These are phyloP conservation scores for Nitzschia sp. DNA, from an alignment of 108 stramenopile genomes.

Conservation along the genomic window DNA sequence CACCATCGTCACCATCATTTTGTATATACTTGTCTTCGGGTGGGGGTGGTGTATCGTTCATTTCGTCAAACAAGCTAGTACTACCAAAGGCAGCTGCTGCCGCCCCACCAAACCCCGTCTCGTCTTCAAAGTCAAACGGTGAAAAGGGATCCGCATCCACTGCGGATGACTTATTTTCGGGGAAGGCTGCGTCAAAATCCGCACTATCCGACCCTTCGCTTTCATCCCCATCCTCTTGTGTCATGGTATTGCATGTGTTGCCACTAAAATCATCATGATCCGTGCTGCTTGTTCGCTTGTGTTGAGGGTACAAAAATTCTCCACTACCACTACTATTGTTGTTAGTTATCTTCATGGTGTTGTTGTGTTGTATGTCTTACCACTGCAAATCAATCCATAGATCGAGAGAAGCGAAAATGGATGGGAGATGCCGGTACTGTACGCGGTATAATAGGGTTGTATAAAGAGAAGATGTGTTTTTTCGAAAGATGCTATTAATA, in stretches of 20 bases:
- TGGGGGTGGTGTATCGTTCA: neutral
- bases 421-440: neutral
- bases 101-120: no score
- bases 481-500: no score
- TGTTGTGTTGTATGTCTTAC: neutral
- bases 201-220: neutral
- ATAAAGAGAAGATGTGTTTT: no score
- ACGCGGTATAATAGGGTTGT: no score
- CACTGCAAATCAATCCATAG: neutral
- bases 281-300: neutral
- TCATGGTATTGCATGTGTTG: neutral
- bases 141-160: neutral
- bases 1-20: neutral
- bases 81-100: neutral
- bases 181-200: neutral
- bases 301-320: neutral
- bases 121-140: neutral
- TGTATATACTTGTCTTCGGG: neutral
- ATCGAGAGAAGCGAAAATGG: no score
- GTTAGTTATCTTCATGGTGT: neutral
- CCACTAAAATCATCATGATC: neutral
- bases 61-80: neutral
- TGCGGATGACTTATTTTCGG: neutral
- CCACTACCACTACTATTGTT: neutral
- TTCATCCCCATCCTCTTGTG: neutral